These are phyloP conservation scores for Trichosporon faecale DNA, from an alignment of 1,284 basidiomycete species.

Conservation along the genomic window DNA sequence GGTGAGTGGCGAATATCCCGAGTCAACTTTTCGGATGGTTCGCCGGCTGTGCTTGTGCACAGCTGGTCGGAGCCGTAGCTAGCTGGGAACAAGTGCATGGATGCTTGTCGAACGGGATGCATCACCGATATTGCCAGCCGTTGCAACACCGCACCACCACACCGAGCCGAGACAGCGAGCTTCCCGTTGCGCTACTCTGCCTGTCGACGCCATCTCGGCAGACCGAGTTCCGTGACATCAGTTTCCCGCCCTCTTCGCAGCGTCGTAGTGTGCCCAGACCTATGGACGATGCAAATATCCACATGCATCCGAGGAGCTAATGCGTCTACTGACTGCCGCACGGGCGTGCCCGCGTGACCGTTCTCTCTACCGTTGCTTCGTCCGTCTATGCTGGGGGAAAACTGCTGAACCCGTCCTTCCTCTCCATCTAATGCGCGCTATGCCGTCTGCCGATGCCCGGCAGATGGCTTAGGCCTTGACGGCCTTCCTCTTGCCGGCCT, in stretches of 20 bases:
- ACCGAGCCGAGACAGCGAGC: background rate
- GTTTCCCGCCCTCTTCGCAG: too few relatives aligned
- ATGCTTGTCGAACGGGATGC: background rate
- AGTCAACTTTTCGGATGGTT: background rate
- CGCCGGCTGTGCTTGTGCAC: background rate
- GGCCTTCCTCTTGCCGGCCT: constrained; percentile 12
- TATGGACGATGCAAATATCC: constrained; percentile 15
- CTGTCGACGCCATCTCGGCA: background rate
- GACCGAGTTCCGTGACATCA: too few relatives aligned
- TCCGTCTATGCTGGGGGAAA: background rate
- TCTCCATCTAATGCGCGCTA: background rate
- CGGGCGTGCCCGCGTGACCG: background rate
- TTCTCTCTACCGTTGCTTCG: background rate
- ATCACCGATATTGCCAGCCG: background rate
- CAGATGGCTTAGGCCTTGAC: constrained; percentile 30
- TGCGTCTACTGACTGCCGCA: background rate
- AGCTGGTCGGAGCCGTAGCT: too few relatives aligned
- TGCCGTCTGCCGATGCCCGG: too few relatives aligned
- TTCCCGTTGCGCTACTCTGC: too few relatives aligned
- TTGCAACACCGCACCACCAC: too few relatives aligned
- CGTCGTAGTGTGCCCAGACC: background rate
- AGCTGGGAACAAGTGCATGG: too few relatives aligned
- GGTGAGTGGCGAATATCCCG: background rate
- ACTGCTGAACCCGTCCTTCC: constrained; percentile 5
- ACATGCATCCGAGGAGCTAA: constrained; percentile 6